Percentiles rank a stretch among this genome's conserved stretches.
These are phyloP conservation scores for Solanum aculeatissimum DNA, from an alignment of 305 asterid species.

Conservation along the genomic window DNA sequence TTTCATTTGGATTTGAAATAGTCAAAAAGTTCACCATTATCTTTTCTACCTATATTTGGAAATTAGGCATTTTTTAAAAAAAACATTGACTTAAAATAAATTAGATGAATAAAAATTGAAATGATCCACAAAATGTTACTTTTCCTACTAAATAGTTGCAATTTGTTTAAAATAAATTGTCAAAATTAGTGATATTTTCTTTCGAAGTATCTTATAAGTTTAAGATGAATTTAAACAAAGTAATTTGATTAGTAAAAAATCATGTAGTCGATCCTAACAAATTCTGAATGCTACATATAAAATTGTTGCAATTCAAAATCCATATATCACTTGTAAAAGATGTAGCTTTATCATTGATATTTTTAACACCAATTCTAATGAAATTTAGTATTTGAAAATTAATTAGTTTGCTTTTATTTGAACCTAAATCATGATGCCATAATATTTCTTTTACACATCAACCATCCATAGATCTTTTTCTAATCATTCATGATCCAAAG, in stretches of 20 bases:
- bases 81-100: neutral
- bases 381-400: neutral
- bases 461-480: conserved; percentile 3
- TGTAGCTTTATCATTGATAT: neutral
- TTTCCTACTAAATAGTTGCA: neutral
- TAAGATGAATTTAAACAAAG: neutral
- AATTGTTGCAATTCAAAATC: neutral
- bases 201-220: neutral
- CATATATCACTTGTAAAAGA: neutral
- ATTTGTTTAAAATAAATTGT: neutral
- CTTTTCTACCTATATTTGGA: neutral
- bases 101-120: neutral
- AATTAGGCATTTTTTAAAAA: neutral
- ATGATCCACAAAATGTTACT: neutral
- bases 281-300: neutral
- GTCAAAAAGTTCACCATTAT: neutral
- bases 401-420: neutral
- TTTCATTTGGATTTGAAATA: neutral
- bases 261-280: neutral
- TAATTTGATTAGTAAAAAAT: neutral
- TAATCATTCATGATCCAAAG: neutral
- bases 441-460: conserved; percentile 7
- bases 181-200: neutral
- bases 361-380: neutral
- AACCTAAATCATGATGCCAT: conserved; percentile 8